These are phyloP conservation scores for Neurospora sp. DNA, from an alignment of 2,329 filamentous ascomycete genomes.

Conservation along the genomic window DNA sequence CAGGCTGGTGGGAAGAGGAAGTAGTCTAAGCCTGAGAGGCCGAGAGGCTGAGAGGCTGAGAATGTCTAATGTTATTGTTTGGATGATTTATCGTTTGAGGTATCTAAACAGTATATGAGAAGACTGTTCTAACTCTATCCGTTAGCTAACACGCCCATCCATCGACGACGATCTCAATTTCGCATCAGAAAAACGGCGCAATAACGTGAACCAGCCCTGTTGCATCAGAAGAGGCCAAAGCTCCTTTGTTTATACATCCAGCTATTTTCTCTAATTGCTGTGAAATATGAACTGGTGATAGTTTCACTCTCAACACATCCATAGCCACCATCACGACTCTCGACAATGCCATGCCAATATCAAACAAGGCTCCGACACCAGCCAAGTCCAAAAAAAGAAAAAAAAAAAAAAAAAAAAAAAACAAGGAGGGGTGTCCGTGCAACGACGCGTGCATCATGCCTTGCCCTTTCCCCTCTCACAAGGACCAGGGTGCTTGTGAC, in stretches of 20 bases:
- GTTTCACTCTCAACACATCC: neutral
- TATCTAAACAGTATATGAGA: neutral
- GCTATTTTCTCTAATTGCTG: neutral
- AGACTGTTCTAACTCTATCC: too few relatives aligned
- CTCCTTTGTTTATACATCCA: neutral
- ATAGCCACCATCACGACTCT: neutral
- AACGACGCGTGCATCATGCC: neutral
- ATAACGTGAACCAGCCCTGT: neutral
- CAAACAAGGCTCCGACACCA: neutral
- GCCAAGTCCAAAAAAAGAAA: neutral
- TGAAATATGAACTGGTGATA: neutral
- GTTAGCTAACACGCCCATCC: neutral
- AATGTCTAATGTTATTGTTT: neutral
- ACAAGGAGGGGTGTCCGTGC: neutral
- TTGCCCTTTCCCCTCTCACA: neutral
- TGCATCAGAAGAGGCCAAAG: neutral
- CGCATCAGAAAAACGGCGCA: neutral
- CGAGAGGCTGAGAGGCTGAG: too few relatives aligned
- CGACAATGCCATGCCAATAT: neutral
- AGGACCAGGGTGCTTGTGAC: neutral
- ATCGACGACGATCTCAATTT: neutral
- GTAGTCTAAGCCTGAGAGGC: neutral
- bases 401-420: too few relatives aligned
- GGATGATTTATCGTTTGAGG: neutral
- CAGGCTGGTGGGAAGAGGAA: slow-evolving; percentile 40